Base-by-base conservation (phyloP, 2,329 filamentous ascomycete species). In the Pyricularia pennisetigena region DNA sequence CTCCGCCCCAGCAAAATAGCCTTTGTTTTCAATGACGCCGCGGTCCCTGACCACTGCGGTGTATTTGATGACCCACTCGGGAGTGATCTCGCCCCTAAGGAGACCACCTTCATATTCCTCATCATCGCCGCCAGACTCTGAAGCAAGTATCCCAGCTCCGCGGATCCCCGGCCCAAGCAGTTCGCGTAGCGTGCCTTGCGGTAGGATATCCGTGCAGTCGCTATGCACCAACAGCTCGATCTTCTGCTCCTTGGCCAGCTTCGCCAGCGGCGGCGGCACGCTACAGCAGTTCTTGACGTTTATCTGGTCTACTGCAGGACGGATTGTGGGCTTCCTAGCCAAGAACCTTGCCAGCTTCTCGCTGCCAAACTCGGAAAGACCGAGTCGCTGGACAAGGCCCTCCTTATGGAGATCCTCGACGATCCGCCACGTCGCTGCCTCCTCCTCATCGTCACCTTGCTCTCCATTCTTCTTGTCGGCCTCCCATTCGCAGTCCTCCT, bases 11-110 rank as follows among this genome's bases (percentile, higher is more conserved):
- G 94, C 94, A 82, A 97, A 97, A 79, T 97, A 98, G 8, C 95
- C 95, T 82, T 98, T 99, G 76, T 95, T 97, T 82, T 99, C 95
- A 72, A 99, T 94, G 9, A 99, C 95, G 16, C 95, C 95, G 68
- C 95, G 85, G 76, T 98, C 91, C 77, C 91, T 91, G 59, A 98
- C 92, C 69, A 98, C 94, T 1, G 95, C 95, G 54, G 94, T 97
- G 77, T 99, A 99, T 77, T 98, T 97, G 72, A 94, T 90, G 30
- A 98, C 95, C 94, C 95, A 99, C 76, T 94, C 89, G 30, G 95
- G 94, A 69, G 87, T 86, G 65, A 98, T 85, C 71, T 97, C 88
- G 4, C 93, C 94, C 72, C 85, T 83, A 69, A 97, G 81, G 68
- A 76, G 80, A 68, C 73, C 78, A 71, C 82, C 82, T 5, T 80